Percentiles rank a stretch among this genome's conserved stretches.
Conservation (phyloP, 2,329 filamentous ascomycete genomes). For the Akanthomyces lecanii region DNA sequence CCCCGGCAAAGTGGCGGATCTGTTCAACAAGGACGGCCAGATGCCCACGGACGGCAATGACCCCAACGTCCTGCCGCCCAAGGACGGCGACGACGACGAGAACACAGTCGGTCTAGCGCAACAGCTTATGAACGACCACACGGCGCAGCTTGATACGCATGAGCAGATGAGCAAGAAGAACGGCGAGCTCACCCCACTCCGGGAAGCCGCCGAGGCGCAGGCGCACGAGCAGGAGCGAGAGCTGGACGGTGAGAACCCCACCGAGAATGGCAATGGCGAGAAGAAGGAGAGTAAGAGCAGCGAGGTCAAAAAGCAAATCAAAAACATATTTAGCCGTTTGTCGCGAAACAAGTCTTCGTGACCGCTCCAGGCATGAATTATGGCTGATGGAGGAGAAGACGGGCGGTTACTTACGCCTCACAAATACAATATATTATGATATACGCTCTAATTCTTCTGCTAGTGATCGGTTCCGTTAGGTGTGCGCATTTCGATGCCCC, state of each 20-base stretch:
- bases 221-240: constrained; percentile 1
- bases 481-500: too few species aligned
- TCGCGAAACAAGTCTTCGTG: constrained; percentile 11
- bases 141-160: constrained; percentile 45
- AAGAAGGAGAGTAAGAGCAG: constrained; percentile 8
- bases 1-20: constrained; percentile 45
- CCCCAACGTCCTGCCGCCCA: background rate
- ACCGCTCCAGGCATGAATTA: background rate
- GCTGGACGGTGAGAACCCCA: background rate
- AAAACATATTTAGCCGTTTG: constrained; percentile 13
- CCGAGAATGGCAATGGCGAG: background rate
- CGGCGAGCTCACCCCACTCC: constrained; percentile 19
- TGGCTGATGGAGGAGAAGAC: background rate
- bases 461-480: too few species aligned
- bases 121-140: constrained; percentile 52
- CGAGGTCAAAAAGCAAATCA: constrained; percentile 15
- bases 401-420: background rate
- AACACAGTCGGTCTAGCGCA: constrained; percentile 45
- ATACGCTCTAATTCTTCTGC: too few species aligned
- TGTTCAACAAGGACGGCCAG: constrained; percentile 38
- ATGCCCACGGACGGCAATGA: constrained; percentile 22
- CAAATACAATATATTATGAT: background rate
- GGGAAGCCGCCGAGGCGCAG: constrained; percentile 3
- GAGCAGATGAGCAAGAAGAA: constrained; percentile 27
- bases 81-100: constrained; percentile 25